A percentile compares a stretch with the other conserved stretches of the same genome.
These are phyloP conservation scores for Physaria fendleri DNA, from an alignment of 345 rosid species.

Conservation along the genomic window DNA sequence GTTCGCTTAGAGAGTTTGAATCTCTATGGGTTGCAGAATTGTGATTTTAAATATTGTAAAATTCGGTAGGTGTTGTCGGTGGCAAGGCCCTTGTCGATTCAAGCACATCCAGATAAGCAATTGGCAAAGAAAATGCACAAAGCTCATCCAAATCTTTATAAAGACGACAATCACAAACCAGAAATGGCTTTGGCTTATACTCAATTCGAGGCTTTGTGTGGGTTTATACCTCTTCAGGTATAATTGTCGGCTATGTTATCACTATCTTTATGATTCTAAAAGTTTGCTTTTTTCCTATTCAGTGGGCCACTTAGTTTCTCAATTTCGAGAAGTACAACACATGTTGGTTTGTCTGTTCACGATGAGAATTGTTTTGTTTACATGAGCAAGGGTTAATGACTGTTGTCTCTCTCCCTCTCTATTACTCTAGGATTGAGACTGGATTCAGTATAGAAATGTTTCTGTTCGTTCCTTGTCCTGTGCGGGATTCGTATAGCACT, in stretches of 20 bases:
- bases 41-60: background rate
- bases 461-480: background rate
- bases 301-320: conserved; percentile 8
- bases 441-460: background rate
- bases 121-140: conserved; percentile 66
- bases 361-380: background rate
- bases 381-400: background rate
- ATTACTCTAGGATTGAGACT: background rate
- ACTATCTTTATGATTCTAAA: too few species aligned
- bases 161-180: conserved; percentile 90
- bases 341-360: background rate
- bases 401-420: background rate
- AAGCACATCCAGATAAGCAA: too few species aligned
- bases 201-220: conserved; percentile 84
- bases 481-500: background rate
- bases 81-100: too few species aligned
- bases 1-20: background rate
- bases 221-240: conserved; percentile 73
- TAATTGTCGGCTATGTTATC: too few species aligned
- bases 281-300: too few species aligned
- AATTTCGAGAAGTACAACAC: background rate
- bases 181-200: conserved; percentile 98
- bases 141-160: conserved; percentile 63
- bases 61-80: too few species aligned
- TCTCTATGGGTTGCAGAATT: background rate